Evolutionary conservation across 208 protist genomes (phyloP).

Genomic region (Leishmania guyanensis): DNA sequence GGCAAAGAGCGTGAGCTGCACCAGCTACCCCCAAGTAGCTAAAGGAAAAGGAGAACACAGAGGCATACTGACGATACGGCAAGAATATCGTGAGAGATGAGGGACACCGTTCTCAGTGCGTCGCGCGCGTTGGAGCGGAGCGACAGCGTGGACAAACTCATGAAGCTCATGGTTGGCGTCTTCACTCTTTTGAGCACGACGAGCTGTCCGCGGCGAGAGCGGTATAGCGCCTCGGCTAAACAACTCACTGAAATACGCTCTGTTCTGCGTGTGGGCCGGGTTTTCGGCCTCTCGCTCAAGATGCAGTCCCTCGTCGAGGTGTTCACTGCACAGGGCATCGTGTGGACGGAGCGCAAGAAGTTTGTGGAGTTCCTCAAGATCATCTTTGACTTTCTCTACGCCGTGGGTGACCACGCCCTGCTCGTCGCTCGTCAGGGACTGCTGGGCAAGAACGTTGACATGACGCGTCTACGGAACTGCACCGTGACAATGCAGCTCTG

Average conservation of each 20-base stretch:
- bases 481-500: slow-evolving; percentile 9
- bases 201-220: neutral
- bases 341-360: slow-evolving; percentile 47
- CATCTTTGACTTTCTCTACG: slow-evolving; percentile 42
- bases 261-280: slow-evolving; percentile 56
- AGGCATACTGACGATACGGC: neutral
- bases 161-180: slow-evolving; percentile 44
- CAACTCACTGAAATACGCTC: slow-evolving; percentile 40
- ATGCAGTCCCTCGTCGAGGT: slow-evolving; percentile 33
- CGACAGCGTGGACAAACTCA: slow-evolving; percentile 63
- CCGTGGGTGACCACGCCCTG: slow-evolving; percentile 46
- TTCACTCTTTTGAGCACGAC: slow-evolving; percentile 29
- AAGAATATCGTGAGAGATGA: neutral
- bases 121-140: slow-evolving; percentile 41
- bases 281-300: slow-evolving; percentile 43
- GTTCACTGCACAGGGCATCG: slow-evolving; percentile 41
- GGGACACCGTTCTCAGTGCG: slow-evolving; percentile 6
- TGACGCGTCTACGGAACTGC: neutral
- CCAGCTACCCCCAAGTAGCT: neutral
- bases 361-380: slow-evolving; percentile 55
- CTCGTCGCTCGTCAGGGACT: slow-evolving; percentile 36
- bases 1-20: neutral
- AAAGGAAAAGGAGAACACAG: neutral
- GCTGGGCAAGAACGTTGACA: neutral
- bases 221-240: neutral